A percentile compares a stretch with the other conserved stretches of the same genome.
Conservation (phyloP, 306 rosid genomes). For the Mimosa bimucronata region DNA sequence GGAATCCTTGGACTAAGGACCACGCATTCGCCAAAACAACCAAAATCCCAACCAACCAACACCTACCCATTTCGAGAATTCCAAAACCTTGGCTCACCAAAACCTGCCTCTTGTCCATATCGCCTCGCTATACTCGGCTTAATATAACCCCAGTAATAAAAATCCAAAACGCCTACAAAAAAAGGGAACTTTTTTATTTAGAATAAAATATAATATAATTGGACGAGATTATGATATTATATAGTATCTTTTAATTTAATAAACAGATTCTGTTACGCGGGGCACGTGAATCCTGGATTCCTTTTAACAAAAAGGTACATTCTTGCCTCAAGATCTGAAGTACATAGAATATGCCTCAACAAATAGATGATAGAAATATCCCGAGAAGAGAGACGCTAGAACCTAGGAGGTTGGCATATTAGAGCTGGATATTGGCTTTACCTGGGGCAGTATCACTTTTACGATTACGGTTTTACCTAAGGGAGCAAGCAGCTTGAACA, state of each 20-base stretch:
- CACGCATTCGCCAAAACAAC: constrained; percentile 29
- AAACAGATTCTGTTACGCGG: constrained; percentile 36
- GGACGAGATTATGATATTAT: neutral
- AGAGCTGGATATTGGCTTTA: neutral
- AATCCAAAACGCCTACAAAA: neutral
- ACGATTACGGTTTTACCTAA: neutral
- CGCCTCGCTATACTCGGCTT: neutral
- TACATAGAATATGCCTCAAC: constrained; percentile 29
- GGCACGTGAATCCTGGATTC: constrained; percentile 54
- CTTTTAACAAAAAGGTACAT: constrained; percentile 39
- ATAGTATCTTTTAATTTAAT: constrained; percentile 17
- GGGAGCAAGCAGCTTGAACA: neutral
- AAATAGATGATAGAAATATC: neutral
- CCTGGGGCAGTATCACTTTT: neutral
- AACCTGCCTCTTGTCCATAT: constrained; percentile 22
- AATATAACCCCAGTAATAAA: constrained; percentile 18
- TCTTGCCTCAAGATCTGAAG: constrained; percentile 35
- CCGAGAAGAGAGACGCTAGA: constrained; percentile 9
- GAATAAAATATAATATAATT: neutral
- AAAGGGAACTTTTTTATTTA: neutral
- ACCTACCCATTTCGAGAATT: constrained; percentile 50
- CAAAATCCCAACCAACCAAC: constrained; percentile 49
- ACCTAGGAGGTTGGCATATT: neutral
- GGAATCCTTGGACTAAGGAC: constrained; percentile 55
- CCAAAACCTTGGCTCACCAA: constrained; percentile 11